Evolutionary conservation across 2,329 filamentous ascomycete genomes (phyloP).

Genomic region (Xylaria polymorpha): DNA sequence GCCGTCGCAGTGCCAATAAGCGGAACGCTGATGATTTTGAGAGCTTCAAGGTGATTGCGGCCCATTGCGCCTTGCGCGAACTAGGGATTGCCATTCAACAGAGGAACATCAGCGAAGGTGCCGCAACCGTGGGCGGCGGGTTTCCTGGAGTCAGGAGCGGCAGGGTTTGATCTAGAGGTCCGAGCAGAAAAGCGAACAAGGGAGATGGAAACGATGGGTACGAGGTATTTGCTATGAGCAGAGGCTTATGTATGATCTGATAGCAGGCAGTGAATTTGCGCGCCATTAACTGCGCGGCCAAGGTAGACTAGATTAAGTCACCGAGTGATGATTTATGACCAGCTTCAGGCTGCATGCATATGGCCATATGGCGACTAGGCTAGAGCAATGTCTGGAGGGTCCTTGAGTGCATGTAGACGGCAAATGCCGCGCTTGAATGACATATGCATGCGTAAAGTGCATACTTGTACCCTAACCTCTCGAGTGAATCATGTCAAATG

Average conservation of each 20-base stretch:
- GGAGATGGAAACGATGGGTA: neutral
- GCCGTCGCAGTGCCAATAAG: constrained; percentile 12
- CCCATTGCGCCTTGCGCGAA: constrained; percentile 48
- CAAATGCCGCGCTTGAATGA: constrained; percentile 4
- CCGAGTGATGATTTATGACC: neutral
- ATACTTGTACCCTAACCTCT: neutral
- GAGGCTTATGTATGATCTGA: neutral
- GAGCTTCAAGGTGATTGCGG: constrained; percentile 50
- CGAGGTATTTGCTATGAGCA: neutral
- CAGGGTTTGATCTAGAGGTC: constrained; percentile 12
- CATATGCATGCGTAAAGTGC: neutral
- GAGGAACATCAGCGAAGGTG: constrained; percentile 35
- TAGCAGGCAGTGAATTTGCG: neutral
- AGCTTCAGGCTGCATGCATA: constrained; percentile 1
- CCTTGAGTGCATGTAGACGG: constrained; percentile 15
- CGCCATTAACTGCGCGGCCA: neutral
- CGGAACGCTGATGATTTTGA: constrained; percentile 40
- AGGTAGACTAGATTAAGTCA: neutral
- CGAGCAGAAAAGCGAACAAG: neutral
- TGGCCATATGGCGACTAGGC: neutral
- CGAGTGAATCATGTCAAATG: constrained; percentile 13
- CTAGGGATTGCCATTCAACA: constrained; percentile 43
- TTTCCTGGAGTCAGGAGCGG: constrained; percentile 38
- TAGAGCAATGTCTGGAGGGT: neutral
- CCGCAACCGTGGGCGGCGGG: constrained; percentile 34